These are phyloP conservation scores for Talaromyces sp. DNA, from an alignment of 2,329 filamentous ascomycete species.

Conservation along the genomic window DNA sequence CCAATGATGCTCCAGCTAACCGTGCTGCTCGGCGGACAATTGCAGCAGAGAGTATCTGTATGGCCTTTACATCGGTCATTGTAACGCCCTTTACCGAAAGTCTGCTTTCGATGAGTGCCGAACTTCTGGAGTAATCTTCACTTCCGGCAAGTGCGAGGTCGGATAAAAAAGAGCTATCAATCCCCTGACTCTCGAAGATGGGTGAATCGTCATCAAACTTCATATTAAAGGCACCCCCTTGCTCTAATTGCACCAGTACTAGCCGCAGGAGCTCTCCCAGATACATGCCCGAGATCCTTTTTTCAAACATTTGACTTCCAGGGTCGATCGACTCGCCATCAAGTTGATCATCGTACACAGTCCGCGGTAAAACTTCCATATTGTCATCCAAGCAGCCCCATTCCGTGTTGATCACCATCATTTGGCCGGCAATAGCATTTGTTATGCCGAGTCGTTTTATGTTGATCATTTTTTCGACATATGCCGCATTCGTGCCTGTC, in stretches of 20 bases:
- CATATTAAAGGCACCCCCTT: constrained; percentile 11
- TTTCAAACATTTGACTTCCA: constrained; percentile 24
- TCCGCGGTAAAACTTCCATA: constrained; percentile 22
- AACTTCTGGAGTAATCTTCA: neutral
- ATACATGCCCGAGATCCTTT: constrained; percentile 24
- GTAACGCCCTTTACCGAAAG: constrained; percentile 17
- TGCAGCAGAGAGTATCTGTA: constrained; percentile 16
- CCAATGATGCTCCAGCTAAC: constrained; percentile 21
- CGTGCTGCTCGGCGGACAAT: constrained; percentile 22
- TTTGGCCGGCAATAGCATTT: neutral
- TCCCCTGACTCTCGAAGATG: constrained; percentile 17
- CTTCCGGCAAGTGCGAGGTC: constrained; percentile 8
- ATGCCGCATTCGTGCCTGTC: constrained; percentile 25
- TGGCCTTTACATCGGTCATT: constrained; percentile 13
- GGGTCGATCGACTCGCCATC: constrained; percentile 19
- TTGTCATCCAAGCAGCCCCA: constrained; percentile 25
- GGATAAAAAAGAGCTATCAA: constrained; percentile 21
- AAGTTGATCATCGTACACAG: constrained; percentile 21
- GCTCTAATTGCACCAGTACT: constrained; percentile 16
- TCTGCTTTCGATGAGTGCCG: constrained; percentile 1
- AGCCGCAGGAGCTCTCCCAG: constrained; percentile 24
- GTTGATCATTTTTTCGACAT: constrained; percentile 21
- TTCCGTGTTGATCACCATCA: constrained; percentile 26
- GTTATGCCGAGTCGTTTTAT: constrained; percentile 7
- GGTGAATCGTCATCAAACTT: constrained; percentile 4